A percentile compares a stretch with the other conserved stretches of the same genome.
Evolutionary conservation across 495 filamentous ascomycete species (phyloP).

Genomic region (Penicillium verhagenii): DNA sequence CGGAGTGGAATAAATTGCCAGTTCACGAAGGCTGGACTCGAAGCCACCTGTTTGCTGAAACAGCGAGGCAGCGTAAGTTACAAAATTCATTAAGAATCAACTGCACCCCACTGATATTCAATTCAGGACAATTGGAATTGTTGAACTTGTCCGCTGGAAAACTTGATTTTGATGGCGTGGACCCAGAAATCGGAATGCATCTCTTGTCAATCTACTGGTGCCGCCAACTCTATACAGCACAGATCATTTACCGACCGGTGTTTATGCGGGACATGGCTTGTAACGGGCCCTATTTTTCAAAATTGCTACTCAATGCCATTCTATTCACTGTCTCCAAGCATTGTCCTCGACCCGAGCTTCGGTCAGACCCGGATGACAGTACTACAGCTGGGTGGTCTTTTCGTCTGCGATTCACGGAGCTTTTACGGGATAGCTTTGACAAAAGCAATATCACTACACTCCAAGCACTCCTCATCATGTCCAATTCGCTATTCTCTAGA

Average conservation of each 20-base stretch:
- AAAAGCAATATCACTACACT: constrained; percentile 45
- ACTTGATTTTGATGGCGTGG: constrained; percentile 42
- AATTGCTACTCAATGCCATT: constrained; percentile 48
- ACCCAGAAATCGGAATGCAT: constrained; percentile 40
- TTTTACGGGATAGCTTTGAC: constrained; percentile 39
- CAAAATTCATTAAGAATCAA: neutral
- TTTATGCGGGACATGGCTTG: constrained; percentile 39
- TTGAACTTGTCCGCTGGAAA: constrained; percentile 26
- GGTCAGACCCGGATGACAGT: constrained; percentile 32
- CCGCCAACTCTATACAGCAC: constrained; percentile 34
- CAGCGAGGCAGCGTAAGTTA: constrained; percentile 28
- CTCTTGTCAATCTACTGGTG: constrained; percentile 42
- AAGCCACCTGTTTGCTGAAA: constrained; percentile 27
- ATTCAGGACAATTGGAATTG: constrained; percentile 29
- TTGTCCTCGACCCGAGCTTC: constrained; percentile 29
- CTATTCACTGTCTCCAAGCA: constrained; percentile 42
- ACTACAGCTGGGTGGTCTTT: constrained; percentile 37
- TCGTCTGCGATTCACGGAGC: constrained; percentile 36
- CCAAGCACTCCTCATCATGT: constrained; percentile 44
- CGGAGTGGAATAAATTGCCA: neutral
- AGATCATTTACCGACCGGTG: constrained; percentile 30
- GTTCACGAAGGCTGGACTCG: constrained; percentile 19
- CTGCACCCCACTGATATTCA: neutral
- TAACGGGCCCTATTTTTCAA: constrained; percentile 45
- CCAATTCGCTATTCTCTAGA: constrained; percentile 36